phyloP scores from a whole-genome alignment of 371 early-diverging fungal genomes.

The Syncephalastrum sp. region DNA sequence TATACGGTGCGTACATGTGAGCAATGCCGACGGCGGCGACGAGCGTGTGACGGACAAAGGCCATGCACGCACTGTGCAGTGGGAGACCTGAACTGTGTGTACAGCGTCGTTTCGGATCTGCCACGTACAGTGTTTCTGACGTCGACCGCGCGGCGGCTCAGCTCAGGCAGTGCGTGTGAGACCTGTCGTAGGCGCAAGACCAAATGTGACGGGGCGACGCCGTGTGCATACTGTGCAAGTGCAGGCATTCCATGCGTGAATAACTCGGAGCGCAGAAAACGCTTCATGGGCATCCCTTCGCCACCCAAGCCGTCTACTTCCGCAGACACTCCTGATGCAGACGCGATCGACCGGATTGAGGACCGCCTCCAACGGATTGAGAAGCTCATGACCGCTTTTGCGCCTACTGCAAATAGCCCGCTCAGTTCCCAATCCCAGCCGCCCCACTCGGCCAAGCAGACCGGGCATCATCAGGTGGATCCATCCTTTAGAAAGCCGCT shows the following conservation, averaged over 20 bases:
- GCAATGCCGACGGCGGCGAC: slow-evolving; percentile 23
- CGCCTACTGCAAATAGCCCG: slow-evolving; percentile 22
- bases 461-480: too few species aligned
- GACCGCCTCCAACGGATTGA: slow-evolving; percentile 50
- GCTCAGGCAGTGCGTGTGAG: slow-evolving; percentile 52
- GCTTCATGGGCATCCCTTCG: slow-evolving; percentile 13
- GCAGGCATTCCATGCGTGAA: slow-evolving; percentile 48
- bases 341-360: slow-evolving; percentile 50
- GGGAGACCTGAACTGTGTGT: slow-evolving; percentile 19
- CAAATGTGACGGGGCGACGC: slow-evolving; percentile 49
- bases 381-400: slow-evolving; percentile 47
- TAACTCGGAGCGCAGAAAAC: slow-evolving; percentile 41
- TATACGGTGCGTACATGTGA: slow-evolving; percentile 25
- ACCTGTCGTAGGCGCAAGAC: slow-evolving; percentile 51
- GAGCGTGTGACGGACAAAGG: slow-evolving; percentile 24
- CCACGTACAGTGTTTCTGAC: slow-evolving; percentile 29
- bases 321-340: slow-evolving; percentile 5
- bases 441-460: too few species aligned
- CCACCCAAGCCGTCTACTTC: slow-evolving; percentile 5
- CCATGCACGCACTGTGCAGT: slow-evolving; percentile 24
- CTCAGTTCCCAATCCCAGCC: not conserved
- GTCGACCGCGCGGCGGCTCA: slow-evolving; percentile 38
- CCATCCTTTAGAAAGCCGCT: slow-evolving; percentile 4
- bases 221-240: slow-evolving; percentile 45
- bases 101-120: slow-evolving; percentile 31